Evolutionary conservation across 352 stramenopile species (phyloP).

Genomic region (Pythium vanterpoolii): DNA sequence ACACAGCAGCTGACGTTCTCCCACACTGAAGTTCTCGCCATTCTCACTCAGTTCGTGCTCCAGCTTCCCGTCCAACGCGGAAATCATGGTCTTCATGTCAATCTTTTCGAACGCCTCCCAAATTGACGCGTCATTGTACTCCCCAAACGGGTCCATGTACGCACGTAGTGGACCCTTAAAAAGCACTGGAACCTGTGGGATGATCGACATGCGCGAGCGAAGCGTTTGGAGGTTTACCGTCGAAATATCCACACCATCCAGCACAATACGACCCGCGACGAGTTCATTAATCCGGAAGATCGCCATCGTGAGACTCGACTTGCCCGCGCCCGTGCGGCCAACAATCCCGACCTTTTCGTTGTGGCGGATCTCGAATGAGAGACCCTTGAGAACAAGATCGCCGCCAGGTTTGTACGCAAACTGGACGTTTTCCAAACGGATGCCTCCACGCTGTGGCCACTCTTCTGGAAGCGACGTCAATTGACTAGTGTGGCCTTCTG

Average conservation of each 20-base stretch:
- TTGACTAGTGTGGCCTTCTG: slow-evolving; percentile 22
- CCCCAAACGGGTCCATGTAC: slow-evolving; percentile 86
- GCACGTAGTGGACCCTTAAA: slow-evolving; percentile 86
- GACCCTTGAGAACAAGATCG: slow-evolving; percentile 40
- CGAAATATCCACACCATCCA: slow-evolving; percentile 42
- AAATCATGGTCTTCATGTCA: slow-evolving; percentile 43
- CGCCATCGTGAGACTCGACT: slow-evolving; percentile 17
- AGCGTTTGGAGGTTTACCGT: slow-evolving; percentile 26
- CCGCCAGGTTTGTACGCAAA: slow-evolving; percentile 71
- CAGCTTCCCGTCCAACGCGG: slow-evolving; percentile 14
- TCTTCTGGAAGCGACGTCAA: neutral
- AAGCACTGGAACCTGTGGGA: slow-evolving; percentile 82
- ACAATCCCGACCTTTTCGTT: slow-evolving; percentile 71
- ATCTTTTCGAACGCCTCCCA: slow-evolving; percentile 62
- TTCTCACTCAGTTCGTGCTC: slow-evolving; percentile 50
- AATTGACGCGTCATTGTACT: slow-evolving; percentile 71
- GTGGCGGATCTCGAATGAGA: slow-evolving; percentile 45
- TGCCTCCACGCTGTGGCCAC: slow-evolving; percentile 65
- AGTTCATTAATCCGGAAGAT: slow-evolving; percentile 18
- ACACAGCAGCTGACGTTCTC: slow-evolving; percentile 84
- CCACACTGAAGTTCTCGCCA: slow-evolving; percentile 90
- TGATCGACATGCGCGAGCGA: slow-evolving; percentile 39
- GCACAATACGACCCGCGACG: slow-evolving; percentile 48
- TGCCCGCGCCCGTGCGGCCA: slow-evolving; percentile 8
- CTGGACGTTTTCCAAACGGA: slow-evolving; percentile 78